Evolutionary conservation across 108 stramenopile species (phyloP), one percentile per base, ranked within the genome.

Genomic region (Seminavis robusta): DNA sequence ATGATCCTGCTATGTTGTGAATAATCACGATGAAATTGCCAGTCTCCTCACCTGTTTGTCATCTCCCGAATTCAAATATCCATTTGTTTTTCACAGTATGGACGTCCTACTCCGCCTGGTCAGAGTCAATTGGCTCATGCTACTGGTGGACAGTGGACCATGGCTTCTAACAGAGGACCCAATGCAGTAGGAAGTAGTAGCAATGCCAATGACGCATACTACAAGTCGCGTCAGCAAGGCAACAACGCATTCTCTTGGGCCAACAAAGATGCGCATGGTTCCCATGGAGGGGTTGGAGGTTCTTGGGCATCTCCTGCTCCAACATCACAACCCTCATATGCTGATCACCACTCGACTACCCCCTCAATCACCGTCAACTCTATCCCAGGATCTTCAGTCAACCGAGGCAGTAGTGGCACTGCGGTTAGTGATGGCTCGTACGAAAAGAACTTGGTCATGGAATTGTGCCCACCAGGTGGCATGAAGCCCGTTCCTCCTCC

Each of bases 391-490:
- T n/a, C n/a, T n/a, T n/a, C n/a, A n/a, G n/a, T n/a, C n/a, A n/a
- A n/a, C n/a, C n/a, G n/a, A n/a, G n/a, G n/a, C n/a, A n/a, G n/a
- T n/a, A n/a, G 80, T 61, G 13, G 59, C 48, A 10, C 78, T n/a
- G n/a, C 77, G 2, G 86, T 80, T 0, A 69, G 69, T 5, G 84
- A 78, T 43, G 95, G 97, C 13, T 61, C 74, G 7, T 97, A 95
- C 61, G 97, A 98, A 79, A 84, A 77, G 42, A 81, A 90, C 42
- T 73, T 97, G 6, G 77, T 98, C 38, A 68, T 82, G 53, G 95
- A 94, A 59, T 74, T 97, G 3, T 97, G 94, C 62, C 90, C 88
- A 17, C 94, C 94, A 11, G 94, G 96, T 32, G 96, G 96, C 9
- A 84, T 94, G 80, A 92, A 93, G 53, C 81, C 96, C 16, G 92